Conservation (phyloP, 495 filamentous ascomycete genomes). For the Daldinia bambusicola region DNA sequence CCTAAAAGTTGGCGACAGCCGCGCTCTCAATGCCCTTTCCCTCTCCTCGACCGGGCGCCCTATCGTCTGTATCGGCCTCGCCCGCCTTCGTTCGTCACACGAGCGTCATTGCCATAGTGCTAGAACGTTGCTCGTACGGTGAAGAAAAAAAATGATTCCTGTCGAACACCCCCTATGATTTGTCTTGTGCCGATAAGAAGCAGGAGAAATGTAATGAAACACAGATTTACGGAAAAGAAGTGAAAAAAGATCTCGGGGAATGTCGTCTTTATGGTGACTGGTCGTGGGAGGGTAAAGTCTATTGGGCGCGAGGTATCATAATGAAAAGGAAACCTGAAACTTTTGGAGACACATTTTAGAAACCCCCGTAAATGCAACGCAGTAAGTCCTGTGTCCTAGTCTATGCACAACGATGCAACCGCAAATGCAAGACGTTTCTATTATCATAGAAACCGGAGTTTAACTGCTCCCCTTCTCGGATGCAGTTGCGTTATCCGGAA, state of each 20-base stretch:
- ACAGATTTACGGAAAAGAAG: conserved; percentile 28
- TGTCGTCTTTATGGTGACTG: conserved; percentile 43
- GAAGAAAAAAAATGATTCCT: conserved; percentile 12
- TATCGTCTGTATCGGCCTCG: conserved; percentile 12
- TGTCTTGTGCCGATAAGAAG: conserved; percentile 15
- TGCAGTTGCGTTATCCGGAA: conserved; percentile 61
- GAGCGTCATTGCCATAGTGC: conserved; percentile 17
- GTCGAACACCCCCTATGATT: conserved; percentile 19
- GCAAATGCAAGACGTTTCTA: conserved; percentile 50
- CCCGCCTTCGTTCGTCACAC: conserved; percentile 3
- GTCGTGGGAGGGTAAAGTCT: conserved; percentile 43
- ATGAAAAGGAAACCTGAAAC: conserved; percentile 49
- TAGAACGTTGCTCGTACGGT: conserved; percentile 30
- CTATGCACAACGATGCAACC: conserved; percentile 51
- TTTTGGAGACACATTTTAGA: conserved; percentile 59
- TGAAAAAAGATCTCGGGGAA: conserved; percentile 31
- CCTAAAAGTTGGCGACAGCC: conserved; percentile 7
- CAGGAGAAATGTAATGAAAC: conserved; percentile 40
- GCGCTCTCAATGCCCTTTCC: conserved; percentile 15
- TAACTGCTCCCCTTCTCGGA: conserved; percentile 58
- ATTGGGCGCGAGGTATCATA: conserved; percentile 56
- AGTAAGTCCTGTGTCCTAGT: conserved; percentile 47
- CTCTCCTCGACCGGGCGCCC: conserved; percentile 14
- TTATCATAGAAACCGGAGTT: conserved; percentile 39
- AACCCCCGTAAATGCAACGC: conserved; percentile 61